Evolutionary conservation across 768 basidiomycete genomes (phyloP), one percentile per base, ranked within the genome.

Genomic region (Saitozyma podzolica): DNA sequence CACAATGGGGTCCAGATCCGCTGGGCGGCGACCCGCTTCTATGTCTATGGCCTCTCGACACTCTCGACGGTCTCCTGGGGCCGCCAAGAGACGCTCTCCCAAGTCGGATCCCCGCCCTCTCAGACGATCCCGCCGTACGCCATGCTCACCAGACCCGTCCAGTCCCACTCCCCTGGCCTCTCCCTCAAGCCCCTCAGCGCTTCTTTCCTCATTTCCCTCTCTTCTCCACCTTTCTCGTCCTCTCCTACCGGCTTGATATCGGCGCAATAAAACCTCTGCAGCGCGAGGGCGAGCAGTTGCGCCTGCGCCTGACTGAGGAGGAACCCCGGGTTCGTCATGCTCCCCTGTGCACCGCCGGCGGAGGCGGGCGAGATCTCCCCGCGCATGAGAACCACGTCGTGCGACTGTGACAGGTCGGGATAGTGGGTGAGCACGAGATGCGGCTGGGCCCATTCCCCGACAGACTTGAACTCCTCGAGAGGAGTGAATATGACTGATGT

Each of bases 401-500:
- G 92, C 5, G 89, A 87, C 16, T 84, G 78, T 1, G 87, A 86
- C 6, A 99, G 81, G 72, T 98, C 94, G 54, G 94, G 89, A 80
- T 98, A 97, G 78, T 91, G 86, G 5, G 94, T 97, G 45, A 97
- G 73, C 20, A 90, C 89, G 29, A 99, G 84, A 75, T 92, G 90
- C 0, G 95, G 94, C 6, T 92, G 93, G 8, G 96, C 90, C 78
- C 88, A 97, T 16, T 88, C 84, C 56, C 84, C 84, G 47, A 89
- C 87, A 60, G 86, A 80, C 79, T 96, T 95, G 85, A 91, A 99
- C 81, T 97, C 95, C 68, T 89, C 88, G 49, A 98, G 83, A 2
- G 94, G 90, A 0, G 96, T 93, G 82, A 95, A 95, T 42, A 98
- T 83, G 56, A 95, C 84, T 0, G 92, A 93, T 7, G 92, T 86